These are phyloP conservation scores for Leishmania tropica DNA, from an alignment of 208 protist species.

Conservation along the genomic window DNA sequence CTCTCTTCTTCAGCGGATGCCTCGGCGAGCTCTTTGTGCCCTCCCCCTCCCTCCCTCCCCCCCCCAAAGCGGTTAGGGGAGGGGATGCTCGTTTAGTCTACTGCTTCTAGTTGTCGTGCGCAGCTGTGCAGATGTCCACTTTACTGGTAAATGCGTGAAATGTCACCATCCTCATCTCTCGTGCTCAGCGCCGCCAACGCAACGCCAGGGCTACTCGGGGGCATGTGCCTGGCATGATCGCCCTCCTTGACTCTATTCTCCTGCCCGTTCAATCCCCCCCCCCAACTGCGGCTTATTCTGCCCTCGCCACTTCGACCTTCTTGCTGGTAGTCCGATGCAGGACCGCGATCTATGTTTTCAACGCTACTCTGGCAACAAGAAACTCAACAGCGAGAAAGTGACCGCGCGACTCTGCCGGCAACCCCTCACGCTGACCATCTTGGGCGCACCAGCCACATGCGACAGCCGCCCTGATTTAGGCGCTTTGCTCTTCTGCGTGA, in stretches of 20 bases:
- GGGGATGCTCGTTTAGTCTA: not conserved
- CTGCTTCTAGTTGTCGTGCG: not conserved
- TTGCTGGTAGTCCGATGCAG: not conserved
- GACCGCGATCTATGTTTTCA: not conserved
- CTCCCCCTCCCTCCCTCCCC: not conserved
- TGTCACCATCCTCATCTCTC: not conserved
- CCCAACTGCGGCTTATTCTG: not conserved
- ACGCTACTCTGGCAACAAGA: not conserved
- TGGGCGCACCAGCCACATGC: not conserved
- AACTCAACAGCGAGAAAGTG: not conserved
- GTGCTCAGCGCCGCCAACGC: not conserved
- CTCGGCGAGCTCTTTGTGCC: not conserved
- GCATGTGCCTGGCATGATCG: not conserved
- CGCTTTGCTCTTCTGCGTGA: not conserved
- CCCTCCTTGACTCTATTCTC: not conserved
- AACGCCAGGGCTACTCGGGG: not conserved
- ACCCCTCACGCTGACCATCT: not conserved
- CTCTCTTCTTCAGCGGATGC: not conserved
- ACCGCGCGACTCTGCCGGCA: not conserved
- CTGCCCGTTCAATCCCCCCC: not conserved
- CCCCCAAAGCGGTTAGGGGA: not conserved
- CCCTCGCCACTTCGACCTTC: not conserved
- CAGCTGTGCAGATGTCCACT: not conserved
- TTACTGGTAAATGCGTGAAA: not conserved
- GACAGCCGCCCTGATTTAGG: not conserved